Evolutionary conservation across 495 filamentous ascomycete species (phyloP), one percentile per base, ranked within the genome.

Genomic region (Talaromyces trachyspermus): DNA sequence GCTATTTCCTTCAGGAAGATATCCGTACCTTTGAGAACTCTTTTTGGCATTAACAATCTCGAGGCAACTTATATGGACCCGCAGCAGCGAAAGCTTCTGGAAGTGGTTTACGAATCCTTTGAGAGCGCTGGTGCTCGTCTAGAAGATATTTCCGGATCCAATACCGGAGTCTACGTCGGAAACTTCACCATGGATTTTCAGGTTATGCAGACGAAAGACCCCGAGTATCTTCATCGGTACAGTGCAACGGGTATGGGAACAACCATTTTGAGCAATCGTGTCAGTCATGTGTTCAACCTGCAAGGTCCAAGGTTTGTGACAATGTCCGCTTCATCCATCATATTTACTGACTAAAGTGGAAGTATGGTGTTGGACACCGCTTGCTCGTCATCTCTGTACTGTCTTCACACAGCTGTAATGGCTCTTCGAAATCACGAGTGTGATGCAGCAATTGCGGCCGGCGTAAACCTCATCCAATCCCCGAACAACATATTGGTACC

Each of bases 21-120:
- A 33, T 12, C 10, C 29, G 29, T 12, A n/a, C 4, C 10, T 33
- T 33, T 33, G 29, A 33, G 4, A 5, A 33, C 17, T 4, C 19
- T 41, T 25, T 71, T 79, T 51, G 55, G 53, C 2, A 67, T 78
- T 49, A 60, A 57, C 2, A 51, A 54, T 17, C 35, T 14, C 0
- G 76, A 80, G 39, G 73, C 69, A 5, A 69, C 65, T 49, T 56
- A 55, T 0, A 72, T 80, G 57, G 78, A 83, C 46, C 80, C 80
- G 0, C 74, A 78, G 23, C 78, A 81, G 45, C 51, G 77, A 0
- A 52, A 73, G 8, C 56, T 85, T 0, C 62, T 84, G 1, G 79
- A 85, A 49, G 65, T 71, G 14, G 37, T 51, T 12, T 59, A 54
- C 25, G 53, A 59, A 49, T 46, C 46, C 1, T 32, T 56, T 4